Base-by-base conservation (phyloP, 345 rosid species). In the Physaria fendleri region DNA sequence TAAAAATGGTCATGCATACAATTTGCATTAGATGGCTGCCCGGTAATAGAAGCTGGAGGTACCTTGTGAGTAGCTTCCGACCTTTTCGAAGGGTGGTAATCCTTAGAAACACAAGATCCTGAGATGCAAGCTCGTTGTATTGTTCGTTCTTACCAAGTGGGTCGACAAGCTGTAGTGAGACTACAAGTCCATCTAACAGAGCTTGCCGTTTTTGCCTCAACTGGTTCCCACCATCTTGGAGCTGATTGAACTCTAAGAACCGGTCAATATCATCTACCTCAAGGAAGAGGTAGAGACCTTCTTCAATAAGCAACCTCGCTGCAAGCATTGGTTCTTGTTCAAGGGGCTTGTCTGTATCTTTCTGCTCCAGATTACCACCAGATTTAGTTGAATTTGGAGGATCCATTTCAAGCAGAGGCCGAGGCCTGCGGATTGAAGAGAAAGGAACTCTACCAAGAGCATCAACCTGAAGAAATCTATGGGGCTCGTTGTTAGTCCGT, bases 291-390 rank as follows among this genome's bases (percentile, higher is more conserved):
- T 77, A 85, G 22, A 88, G 77, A 54, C 93, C 90, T 66, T 92
- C 95, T 77, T 92, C 98, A 56, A 88, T 88, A 13, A 80, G 70
- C 49, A 92, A 90, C 76, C 96, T 84, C 47, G 96, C 96, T 22
- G 92, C 98, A 77, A 88, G 96, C 95, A 92, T 79, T 2, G 96
- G 96, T 65, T 92, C 96, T 74, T 82, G 88, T 57, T 88, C 96
- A 50, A 92, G 74, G 55, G 98, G 95, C 76, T 79, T 92, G 73
- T 78, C 90, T 52, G 79, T 50, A 37, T 54, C 81, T 50, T 76
- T 81, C 44, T 77, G 82, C 42, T 85, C 95, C 14, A 72, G 51
- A 58, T 40, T 76, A 46, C 77, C 79, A 46, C 77, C 79, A 33
- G 69, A 73, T 68, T 43, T 49, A 37, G 81, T 51, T 41, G 86